phyloP scores from a whole-genome alignment of 2,329 filamentous ascomycete species.

The Keithomyces neogunnii region DNA sequence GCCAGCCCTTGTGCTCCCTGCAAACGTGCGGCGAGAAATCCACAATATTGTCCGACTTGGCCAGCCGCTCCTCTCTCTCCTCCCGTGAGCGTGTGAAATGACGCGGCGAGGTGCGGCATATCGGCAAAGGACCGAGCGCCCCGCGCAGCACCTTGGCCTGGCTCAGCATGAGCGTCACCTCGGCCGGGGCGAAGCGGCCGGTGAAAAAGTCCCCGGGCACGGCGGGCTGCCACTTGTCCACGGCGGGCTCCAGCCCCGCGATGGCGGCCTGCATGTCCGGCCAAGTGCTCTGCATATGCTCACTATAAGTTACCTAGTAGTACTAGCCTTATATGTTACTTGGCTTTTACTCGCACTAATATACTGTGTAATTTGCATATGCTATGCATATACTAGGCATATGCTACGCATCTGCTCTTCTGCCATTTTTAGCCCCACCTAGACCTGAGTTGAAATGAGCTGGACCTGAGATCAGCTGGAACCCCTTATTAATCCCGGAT shows the following conservation, averaged over 20 bases:
- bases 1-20: constrained; percentile 3
- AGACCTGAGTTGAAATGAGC: too few relatives aligned
- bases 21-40: constrained; percentile 6
- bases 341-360: too few relatives aligned
- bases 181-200: constrained; percentile 1
- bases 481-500: too few relatives aligned
- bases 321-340: too few relatives aligned
- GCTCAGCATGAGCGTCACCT: constrained; percentile 4
- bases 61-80: constrained; percentile 1
- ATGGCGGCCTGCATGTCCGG: background rate
- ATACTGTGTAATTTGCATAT: too few relatives aligned
- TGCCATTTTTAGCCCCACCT: too few relatives aligned
- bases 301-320: too few relatives aligned
- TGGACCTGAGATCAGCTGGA: too few relatives aligned
- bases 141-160: constrained; percentile 4
- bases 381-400: too few relatives aligned
- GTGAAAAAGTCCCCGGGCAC: background rate
- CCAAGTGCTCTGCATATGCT: background rate
- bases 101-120: constrained; percentile 6
- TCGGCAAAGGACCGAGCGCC: constrained; percentile 6
- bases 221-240: constrained; percentile 2
- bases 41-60: constrained; percentile 3
- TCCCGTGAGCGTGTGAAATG: constrained; percentile 2
- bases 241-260: background rate
- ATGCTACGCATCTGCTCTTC: too few relatives aligned